These are phyloP conservation scores for Rickenella mellea DNA, from an alignment of 768 basidiomycete species.

Conservation along the genomic window DNA sequence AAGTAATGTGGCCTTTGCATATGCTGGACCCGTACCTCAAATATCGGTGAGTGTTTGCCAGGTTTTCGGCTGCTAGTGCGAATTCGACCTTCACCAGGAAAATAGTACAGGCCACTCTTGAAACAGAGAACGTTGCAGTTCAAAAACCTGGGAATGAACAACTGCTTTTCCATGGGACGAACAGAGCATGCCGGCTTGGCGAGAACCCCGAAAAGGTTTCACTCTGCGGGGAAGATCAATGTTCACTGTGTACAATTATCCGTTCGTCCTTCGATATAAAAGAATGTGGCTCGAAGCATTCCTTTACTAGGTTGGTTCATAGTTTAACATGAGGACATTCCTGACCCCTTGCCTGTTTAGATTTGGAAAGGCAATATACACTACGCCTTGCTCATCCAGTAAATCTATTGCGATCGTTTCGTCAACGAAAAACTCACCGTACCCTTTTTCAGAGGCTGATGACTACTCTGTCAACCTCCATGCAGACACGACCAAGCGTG, in stretches of 20 bases:
- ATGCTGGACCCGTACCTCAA: neutral
- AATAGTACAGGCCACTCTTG: constrained; percentile 2
- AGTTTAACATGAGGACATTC: neutral
- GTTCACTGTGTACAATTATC: constrained; percentile 47
- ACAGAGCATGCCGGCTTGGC: constrained; percentile 45
- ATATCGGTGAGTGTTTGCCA: neutral
- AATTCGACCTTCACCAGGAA: constrained; percentile 1
- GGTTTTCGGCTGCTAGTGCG: neutral
- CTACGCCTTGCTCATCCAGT: constrained; percentile 60
- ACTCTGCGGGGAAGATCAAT: constrained; percentile 41
- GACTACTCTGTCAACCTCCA: constrained; percentile 44
- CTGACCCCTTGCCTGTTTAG: constrained; percentile 17
- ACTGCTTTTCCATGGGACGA: constrained; percentile 62
- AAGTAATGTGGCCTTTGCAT: neutral
- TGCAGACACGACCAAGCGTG: constrained; percentile 31
- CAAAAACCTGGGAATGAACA: constrained; percentile 38
- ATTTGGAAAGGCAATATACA: constrained; percentile 65
- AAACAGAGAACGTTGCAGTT: constrained; percentile 6
- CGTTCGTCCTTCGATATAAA: constrained; percentile 50
- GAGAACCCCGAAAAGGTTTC: constrained; percentile 33
- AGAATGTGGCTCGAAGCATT: constrained; percentile 29
- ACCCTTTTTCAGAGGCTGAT: constrained; percentile 31
- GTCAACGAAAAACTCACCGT: neutral
- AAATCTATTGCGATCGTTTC: constrained; percentile 10
- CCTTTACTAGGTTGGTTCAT: constrained; percentile 22